Base-by-base conservation (phyloP, 192 early-diverging fungal genomes). In the Tieghemiomyces parasiticus region DNA sequence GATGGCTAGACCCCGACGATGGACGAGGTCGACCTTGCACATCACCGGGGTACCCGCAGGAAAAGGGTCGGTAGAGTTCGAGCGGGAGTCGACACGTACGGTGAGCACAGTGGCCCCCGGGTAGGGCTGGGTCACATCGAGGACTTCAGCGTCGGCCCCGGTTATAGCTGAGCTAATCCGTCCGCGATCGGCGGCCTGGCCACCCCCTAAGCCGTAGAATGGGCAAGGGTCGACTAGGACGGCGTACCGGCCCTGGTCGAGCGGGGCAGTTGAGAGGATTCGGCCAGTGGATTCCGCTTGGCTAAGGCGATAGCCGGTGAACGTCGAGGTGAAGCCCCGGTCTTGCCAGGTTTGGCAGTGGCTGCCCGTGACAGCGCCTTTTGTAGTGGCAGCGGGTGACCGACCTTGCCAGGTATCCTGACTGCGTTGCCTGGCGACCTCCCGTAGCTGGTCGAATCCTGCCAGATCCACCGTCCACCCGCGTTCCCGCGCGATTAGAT, bases 171-270 rank as follows among this genome's bases (percentile, higher is more conserved):
- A 34, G 4, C 55, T 61, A 3, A 81, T 55, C 0, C 31, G 46
- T 1, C 80, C 80, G 0, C 58, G 38, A 51, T 81, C 80, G 28
- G 77, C 63, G 25, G 67, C 71, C 53, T 81, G 80, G 9, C 80
- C 80, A 56, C 80, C 80, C 31, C 80, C 80, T 3, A 76, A 63
- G 0, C 77, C 77, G 47, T 81, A 81, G 56, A 81, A 81, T 1
- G 80, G 80, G 56, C 77, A 79, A 0, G 75, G 77, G 59, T 78
- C 72, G 33, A 81, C 72, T 22, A 34, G n/a, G 14, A 34, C 4
- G 24, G 48, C 22, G 35, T 26, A n/a, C 60, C 22, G 35, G 38
- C 47, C 46, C 4, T 63, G 48, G 28, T 30, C n/a, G 25, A 47
- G 47, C 0, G 60, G 58, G 33, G 69, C 64, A 19, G 62, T 32